Evolutionary conservation across 331 rosid genomes (phyloP).

Genomic region (Ulmus americana): DNA sequence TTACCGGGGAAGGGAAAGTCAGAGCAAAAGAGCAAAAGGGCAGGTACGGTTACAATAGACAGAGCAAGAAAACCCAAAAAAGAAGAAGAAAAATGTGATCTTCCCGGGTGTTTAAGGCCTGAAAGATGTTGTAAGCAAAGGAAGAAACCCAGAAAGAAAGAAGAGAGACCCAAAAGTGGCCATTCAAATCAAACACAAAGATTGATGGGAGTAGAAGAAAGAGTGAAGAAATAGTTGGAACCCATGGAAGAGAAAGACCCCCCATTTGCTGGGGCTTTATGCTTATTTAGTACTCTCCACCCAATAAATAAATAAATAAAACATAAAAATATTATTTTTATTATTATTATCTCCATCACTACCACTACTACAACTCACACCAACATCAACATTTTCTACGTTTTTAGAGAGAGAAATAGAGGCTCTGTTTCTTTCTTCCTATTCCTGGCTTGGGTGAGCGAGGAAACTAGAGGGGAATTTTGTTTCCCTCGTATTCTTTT

Average conservation of each 20-base stretch:
- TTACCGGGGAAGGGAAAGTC: conserved; percentile 26
- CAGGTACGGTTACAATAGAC: conserved; percentile 21
- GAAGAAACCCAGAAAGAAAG: conserved; percentile 19
- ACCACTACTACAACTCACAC: conserved; percentile 1
- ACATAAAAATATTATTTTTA: background rate
- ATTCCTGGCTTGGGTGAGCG: background rate
- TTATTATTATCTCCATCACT: conserved; percentile 5
- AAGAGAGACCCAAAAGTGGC: conserved; percentile 18
- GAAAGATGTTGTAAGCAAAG: conserved; percentile 1
- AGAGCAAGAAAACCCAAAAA: conserved; percentile 1
- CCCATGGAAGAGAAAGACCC: conserved; percentile 8
- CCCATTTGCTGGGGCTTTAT: conserved; percentile 12
- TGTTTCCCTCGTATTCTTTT: background rate
- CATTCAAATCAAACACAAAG: conserved; percentile 29
- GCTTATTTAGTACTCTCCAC: background rate
- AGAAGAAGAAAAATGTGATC: background rate
- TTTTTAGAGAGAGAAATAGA: background rate
- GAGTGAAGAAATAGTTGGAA: conserved; percentile 3
- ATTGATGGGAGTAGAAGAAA: conserved; percentile 7
- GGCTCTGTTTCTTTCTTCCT: background rate
- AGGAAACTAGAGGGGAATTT: conserved; percentile 6
- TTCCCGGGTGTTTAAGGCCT: conserved; percentile 6
- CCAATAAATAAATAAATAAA: background rate
- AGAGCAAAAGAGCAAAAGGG: conserved; percentile 31
- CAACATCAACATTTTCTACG: background rate